Base-by-base conservation (phyloP, 1,284 basidiomycete genomes). In the Fomitopsis pinicola region DNA sequence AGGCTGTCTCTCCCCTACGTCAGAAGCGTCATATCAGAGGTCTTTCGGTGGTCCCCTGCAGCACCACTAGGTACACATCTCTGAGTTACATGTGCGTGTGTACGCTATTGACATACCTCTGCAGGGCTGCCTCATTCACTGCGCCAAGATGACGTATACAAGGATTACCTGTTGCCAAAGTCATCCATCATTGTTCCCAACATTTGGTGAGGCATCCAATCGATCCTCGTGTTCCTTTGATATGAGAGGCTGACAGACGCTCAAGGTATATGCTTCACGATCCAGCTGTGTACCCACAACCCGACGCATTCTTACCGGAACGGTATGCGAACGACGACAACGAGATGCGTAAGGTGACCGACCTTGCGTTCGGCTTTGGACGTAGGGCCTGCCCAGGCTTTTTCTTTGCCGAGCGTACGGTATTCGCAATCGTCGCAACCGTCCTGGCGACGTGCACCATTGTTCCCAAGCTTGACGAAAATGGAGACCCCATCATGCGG, bases 351-450 rank as follows among this genome's bases (percentile, higher is more conserved):
- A 67, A 66, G 57, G 63, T 60, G 45, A 61, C 67, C n/a, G 68
- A 71, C 52, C 46, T 66, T 40, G 63, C 59, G 12, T 73, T 73
- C 60, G 72, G 72, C 8, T 72, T 73, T 62, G 72, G 71, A n/a
- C 60, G 71, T 35, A 65, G 72, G 15, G 14, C 44, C 10, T 60
- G 59, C 59, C 59, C 59, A 7, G 59, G 59, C 19, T 28, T 46
- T n/a, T 38, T 57, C 30, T 57, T 61, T 28, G 59, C 59, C 3
- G 55, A 61, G 40, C 46, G 45, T 46, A 57, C 59, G 17, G 30
- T 57, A n/a, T 61, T 61, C 40, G 54, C 59, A 12, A 42, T 61
- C 17, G 48, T 61, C 26, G 42, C 59, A 26, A 61, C 59, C 28
- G n/a, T 58, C 14, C 44, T 58, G 14, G 56, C 56, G 28, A 58